A percentile compares a stretch with the other conserved stretches of the same genome.
phyloP scores from a whole-genome alignment of 1,284 basidiomycete genomes.

The Meripilus lineatus region DNA sequence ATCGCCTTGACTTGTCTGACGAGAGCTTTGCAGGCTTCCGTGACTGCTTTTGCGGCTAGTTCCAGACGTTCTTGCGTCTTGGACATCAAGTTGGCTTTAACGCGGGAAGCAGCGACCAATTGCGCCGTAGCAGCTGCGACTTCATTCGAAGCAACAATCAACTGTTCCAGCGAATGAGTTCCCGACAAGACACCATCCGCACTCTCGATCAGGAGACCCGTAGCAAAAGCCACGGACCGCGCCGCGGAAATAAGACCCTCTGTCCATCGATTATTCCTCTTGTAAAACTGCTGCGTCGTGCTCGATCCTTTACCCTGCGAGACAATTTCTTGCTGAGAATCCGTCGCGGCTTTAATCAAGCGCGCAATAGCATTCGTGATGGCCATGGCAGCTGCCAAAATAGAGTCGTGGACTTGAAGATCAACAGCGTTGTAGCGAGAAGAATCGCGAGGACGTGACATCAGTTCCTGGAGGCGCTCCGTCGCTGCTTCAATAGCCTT shows the following conservation, averaged over 20 bases:
- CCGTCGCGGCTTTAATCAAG: conserved; percentile 94
- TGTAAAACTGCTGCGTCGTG: conserved; percentile 96
- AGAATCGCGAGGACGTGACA: conserved; percentile 84
- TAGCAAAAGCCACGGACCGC: conserved; percentile 96
- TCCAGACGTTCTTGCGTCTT: conserved; percentile 97
- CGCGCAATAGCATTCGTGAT: conserved; percentile 95
- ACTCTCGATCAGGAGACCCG: conserved; percentile 94
- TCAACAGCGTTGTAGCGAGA: conserved; percentile 86
- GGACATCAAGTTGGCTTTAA: conserved; percentile 98
- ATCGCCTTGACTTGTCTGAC: conserved; percentile 97
- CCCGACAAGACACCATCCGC: conserved; percentile 97
- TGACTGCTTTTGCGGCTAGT: conserved; percentile 95
- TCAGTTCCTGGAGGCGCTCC: conserved; percentile 83
- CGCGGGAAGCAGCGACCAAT: conserved; percentile 95
- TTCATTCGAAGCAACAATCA: conserved; percentile 99
- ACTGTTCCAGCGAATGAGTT: conserved; percentile 95
- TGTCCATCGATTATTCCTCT: conserved; percentile 99
- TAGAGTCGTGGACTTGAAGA: conserved; percentile 97
- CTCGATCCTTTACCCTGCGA: conserved; percentile 91
- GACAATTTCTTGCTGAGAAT: conserved; percentile 98
- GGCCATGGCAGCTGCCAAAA: conserved; percentile 87
- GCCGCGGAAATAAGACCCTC: conserved; percentile 98
- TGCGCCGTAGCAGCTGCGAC: conserved; percentile 97
- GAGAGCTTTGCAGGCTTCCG: conserved; percentile 96
- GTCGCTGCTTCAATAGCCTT: conserved; percentile 94